Base-by-base conservation (phyloP, 108 stramenopile genomes). In the Aurantiochytrium sp. region DNA sequence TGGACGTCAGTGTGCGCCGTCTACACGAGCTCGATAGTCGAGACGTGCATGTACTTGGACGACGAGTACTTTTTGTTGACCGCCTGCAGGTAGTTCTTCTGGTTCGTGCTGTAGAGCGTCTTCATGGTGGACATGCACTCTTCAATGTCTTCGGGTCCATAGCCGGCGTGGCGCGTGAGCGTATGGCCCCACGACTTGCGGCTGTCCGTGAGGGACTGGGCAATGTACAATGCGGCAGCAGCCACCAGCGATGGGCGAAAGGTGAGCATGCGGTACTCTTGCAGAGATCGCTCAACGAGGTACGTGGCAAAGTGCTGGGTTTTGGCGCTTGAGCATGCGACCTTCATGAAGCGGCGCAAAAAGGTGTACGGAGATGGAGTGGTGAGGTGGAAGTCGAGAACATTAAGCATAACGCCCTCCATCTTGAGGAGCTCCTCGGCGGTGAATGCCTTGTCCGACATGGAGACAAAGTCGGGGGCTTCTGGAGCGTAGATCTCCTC, bases 401-500 rank as follows among this genome's bases (percentile, higher is more conserved):
- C 93, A 55, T 90, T 90, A 35, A 97, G 93, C 87, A 99, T 97
- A 59, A 95, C 91, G 28, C 96, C 92, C 92, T 99, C 99, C 99
- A 98, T 99, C 59, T 97, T 96, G 44, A 99, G 93, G 29, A 98
- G 97, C 95, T 96, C 94, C 28, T 97, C 90, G 88, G 93, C 92
- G 44, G 95, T 97, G 93, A 99, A 99, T 35, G 98, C 98, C 59
- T 94, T 89, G 91, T 98, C 97, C 28, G 97, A 97, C 89, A 99
- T 97, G 94, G 97, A 99, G 29, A 99, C 98, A 47, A 97, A 96
- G 87, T 99, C 99, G 53, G 94, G 92, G 60, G 97, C 92, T 92
- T 98, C 97, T 12, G 98, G 98, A 12, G 99, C 97, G 92, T 98
- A 98, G 89, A 99, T 98, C 93, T 99, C 99, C 92, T 99, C 99